These are phyloP conservation scores for Russula earlei DNA, from an alignment of 768 basidiomycete species.

Conservation along the genomic window DNA sequence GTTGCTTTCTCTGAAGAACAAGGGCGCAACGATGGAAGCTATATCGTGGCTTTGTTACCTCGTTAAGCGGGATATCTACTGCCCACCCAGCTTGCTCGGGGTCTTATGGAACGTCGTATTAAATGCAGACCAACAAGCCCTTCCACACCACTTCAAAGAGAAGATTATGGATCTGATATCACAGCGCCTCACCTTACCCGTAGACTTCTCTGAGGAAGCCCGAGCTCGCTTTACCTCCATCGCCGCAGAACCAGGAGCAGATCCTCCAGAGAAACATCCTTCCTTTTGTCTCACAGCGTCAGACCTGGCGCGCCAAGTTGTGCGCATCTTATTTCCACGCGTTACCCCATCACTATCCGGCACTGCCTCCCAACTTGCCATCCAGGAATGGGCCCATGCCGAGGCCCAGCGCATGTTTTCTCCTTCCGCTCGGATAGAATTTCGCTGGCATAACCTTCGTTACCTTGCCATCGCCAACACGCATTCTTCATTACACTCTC, in stretches of 20 bases:
- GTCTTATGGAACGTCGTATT: conserved; percentile 37
- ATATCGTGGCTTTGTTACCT: conserved; percentile 11
- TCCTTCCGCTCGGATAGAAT: conserved; percentile 1
- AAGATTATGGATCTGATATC: conserved; percentile 30
- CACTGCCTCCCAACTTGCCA: conserved; percentile 11
- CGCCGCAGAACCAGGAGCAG: not conserved
- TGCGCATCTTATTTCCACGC: conserved; percentile 16
- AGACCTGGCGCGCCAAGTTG: conserved; percentile 11
- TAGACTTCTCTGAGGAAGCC: conserved; percentile 18
- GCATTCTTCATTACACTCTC: not conserved
- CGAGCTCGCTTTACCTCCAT: not conserved
- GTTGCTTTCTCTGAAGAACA: conserved; percentile 8
- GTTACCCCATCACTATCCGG: not conserved
- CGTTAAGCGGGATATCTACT: conserved; percentile 21
- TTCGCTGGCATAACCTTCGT: conserved; percentile 18
- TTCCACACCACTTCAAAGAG: conserved; percentile 27
- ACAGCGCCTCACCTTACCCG: conserved; percentile 25
- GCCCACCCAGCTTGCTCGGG: conserved; percentile 29
- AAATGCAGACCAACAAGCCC: conserved; percentile 17
- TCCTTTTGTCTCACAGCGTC: conserved; percentile 17
- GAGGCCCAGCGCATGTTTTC: conserved; percentile 13
- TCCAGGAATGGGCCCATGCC: conserved; percentile 14
- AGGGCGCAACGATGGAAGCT: not conserved
- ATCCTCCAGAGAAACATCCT: conserved; percentile 2
- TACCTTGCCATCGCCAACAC: conserved; percentile 17